Evolutionary conservation across 768 basidiomycete species (phyloP), one percentile per base, ranked within the genome.

Genomic region (Daedaleopsis nitida): DNA sequence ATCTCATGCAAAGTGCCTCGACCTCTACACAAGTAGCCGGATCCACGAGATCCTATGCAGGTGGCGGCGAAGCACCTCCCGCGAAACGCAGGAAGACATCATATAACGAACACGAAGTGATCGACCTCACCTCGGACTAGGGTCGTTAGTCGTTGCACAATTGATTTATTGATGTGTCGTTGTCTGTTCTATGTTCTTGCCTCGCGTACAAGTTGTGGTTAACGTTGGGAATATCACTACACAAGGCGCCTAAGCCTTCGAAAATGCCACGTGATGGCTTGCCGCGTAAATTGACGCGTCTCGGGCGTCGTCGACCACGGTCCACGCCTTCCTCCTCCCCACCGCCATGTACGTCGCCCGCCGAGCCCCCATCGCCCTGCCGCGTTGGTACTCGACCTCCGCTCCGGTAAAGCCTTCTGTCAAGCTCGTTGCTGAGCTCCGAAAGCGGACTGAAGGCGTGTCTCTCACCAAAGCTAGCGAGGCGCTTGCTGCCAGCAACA

Each of bases 381-480:
- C 67, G 55, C 74, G 80, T 43, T 66, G 70, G 62, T 90, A 89
- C 72, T 87, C 88, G 16, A 82, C 86, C 5, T 58, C 73, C 21
- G 64, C 75, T 4, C 66, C 75, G 56, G 58, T 51, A 12, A 92
- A 88, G 70, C 79, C 88, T 0, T 82, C 90, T 13, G 72, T 93
- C 35, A 85, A 88, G 59, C 86, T 96, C 57, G 87, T 98, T 65
- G 90, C 91, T 1, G 86, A 94, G 73, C 83, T 98, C 44, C 86
- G 96, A 65, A 92, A 91, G 73, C 80, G 81, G 67, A 89, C 83
- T 48, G 86, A 87, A 51, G 59, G 59, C 17, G 91, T 94, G 52
- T 92, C 95, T 9, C 86, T 98, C 65, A 80, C 83, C 48, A 94
- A 94, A 77, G 96, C 96, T 34, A 86, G 89, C 39, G 91, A 96